These are phyloP conservation scores for Botryotinia calthae DNA, from an alignment of 2,329 filamentous ascomycete genomes.

Conservation along the genomic window DNA sequence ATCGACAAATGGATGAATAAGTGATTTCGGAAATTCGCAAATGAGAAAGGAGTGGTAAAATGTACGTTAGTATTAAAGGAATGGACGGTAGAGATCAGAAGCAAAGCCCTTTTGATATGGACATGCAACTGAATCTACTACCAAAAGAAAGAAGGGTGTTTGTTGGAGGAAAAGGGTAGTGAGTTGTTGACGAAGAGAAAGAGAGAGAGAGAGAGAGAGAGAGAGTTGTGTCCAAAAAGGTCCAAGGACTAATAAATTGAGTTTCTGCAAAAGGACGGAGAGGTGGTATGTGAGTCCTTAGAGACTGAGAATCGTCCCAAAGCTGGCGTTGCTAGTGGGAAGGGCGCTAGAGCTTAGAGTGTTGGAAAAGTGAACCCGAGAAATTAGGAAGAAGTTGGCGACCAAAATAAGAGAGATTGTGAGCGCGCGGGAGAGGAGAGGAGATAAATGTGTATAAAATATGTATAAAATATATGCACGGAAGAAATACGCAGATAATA, in stretches of 20 bases:
- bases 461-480: not conserved
- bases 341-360: not conserved
- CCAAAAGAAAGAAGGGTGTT: constrained; percentile 11
- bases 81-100: constrained; percentile 24
- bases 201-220: not conserved
- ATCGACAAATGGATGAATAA: constrained; percentile 19
- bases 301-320: constrained; percentile 9
- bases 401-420: not conserved
- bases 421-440: not conserved
- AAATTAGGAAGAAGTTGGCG: not conserved
- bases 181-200: not conserved
- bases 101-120: constrained; percentile 13
- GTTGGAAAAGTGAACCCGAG: constrained; percentile 4
- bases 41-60: constrained; percentile 15
- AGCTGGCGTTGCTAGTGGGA: constrained; percentile 1
- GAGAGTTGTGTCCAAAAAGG: not conserved
- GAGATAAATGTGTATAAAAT: not conserved
- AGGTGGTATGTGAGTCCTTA: not conserved
- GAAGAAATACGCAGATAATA: not conserved
- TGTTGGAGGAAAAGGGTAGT: not conserved
- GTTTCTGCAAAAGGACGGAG: not conserved
- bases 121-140: constrained; percentile 22
- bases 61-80: constrained; percentile 18
- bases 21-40: constrained; percentile 2
- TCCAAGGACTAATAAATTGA: not conserved